A percentile compares a stretch with the other conserved stretches of the same genome.
phyloP scores from a whole-genome alignment of 768 basidiomycete species.

The Suillus sp. region DNA sequence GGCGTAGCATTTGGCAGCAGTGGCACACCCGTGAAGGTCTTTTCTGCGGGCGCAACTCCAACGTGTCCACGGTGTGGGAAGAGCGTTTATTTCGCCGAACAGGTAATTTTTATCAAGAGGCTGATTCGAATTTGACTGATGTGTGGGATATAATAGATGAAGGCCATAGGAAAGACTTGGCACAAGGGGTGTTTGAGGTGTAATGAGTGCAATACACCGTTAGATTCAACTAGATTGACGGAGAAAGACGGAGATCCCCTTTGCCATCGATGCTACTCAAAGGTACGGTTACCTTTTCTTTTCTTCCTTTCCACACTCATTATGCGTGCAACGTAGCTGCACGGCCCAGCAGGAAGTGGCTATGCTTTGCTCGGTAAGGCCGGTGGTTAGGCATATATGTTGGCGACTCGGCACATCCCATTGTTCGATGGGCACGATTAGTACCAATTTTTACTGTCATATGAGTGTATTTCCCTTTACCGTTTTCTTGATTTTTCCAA shows the following conservation, averaged over 20 bases:
- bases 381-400: slow-evolving; percentile 36
- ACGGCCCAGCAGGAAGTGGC: slow-evolving; percentile 73
- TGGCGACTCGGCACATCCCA: background rate
- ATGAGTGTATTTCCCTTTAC: background rate
- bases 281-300: slow-evolving; percentile 38
- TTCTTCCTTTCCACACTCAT: slow-evolving; percentile 8
- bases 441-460: background rate
- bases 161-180: slow-evolving; percentile 79
- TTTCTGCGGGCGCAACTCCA: slow-evolving; percentile 49
- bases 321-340: slow-evolving; percentile 43
- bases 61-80: slow-evolving; percentile 69
- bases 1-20: slow-evolving; percentile 54
- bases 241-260: slow-evolving; percentile 76
- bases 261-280: slow-evolving; percentile 74
- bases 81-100: slow-evolving; percentile 86
- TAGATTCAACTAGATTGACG: slow-evolving; percentile 74
- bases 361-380: slow-evolving; percentile 69
- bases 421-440: background rate
- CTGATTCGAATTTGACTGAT: slow-evolving; percentile 13
- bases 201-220: slow-evolving; percentile 61
- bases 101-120: slow-evolving; percentile 42
- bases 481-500: background rate
- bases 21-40: slow-evolving; percentile 46
- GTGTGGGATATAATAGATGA: slow-evolving; percentile 49
- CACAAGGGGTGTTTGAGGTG: slow-evolving; percentile 82